Evolutionary conservation across 2,329 filamentous ascomycete genomes (phyloP).

Genomic region (Xylaria sp.): DNA sequence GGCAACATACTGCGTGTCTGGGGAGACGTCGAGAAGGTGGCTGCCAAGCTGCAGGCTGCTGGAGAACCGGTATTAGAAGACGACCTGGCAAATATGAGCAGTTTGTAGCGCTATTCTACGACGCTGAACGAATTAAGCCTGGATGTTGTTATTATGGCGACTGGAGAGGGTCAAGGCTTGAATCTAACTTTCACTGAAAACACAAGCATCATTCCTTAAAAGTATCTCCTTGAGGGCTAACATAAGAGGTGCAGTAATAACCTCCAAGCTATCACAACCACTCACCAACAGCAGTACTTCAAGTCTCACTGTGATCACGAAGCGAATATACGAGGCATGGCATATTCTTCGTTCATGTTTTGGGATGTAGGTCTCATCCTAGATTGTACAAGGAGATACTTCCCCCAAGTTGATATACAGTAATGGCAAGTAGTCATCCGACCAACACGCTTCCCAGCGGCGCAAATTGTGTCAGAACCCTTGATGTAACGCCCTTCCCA

Average conservation of each 20-base stretch:
- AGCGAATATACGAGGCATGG: background rate
- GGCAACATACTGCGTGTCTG: slow-evolving; percentile 84
- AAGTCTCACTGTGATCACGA: background rate
- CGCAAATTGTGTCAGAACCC: background rate
- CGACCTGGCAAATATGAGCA: slow-evolving; percentile 40
- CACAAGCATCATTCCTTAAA: too few relatives aligned
- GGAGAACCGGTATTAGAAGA: slow-evolving; percentile 60
- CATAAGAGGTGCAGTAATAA: background rate
- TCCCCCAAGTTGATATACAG: slow-evolving; percentile 4
- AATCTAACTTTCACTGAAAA: too few relatives aligned
- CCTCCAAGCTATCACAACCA: background rate
- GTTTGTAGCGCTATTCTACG: background rate
- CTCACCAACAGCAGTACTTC: background rate
- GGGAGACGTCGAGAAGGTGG: slow-evolving; percentile 75
- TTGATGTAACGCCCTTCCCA: slow-evolving; percentile 10
- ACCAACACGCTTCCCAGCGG: background rate
- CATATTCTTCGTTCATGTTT: background rate
- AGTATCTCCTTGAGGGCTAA: too few relatives aligned
- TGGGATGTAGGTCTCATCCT: slow-evolving; percentile 8
- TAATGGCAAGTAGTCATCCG: background rate
- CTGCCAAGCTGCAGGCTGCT: slow-evolving; percentile 63
- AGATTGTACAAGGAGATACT: slow-evolving; percentile 11
- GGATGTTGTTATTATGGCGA: too few relatives aligned
- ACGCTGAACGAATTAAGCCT: too few relatives aligned
- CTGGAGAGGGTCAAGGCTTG: too few relatives aligned